Base-by-base conservation (phyloP, 2,329 filamentous ascomycete genomes). In the Mycosphaerella sp. region DNA sequence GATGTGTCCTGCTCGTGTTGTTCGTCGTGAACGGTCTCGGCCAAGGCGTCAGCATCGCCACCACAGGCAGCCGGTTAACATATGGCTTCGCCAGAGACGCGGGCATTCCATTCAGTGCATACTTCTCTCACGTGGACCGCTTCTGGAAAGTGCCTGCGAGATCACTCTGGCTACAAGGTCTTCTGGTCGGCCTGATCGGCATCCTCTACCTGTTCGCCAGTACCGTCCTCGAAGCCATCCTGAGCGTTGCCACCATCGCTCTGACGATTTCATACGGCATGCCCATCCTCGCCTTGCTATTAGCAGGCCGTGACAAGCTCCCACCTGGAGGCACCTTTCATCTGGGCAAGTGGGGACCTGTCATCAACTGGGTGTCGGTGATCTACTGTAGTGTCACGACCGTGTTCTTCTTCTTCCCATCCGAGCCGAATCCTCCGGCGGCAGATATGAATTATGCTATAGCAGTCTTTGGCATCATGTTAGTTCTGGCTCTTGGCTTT, bases 381-480 rank as follows among this genome's bases (percentile, higher is more conserved):
- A 57, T 77, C 9, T 79, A 79, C 63, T 79, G 76, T 59, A 63
- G 63, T 44, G 62, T 79, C 47, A 79, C 76, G 1, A 76, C 75
- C 0, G 69, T 79, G 21, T 79, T 79, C 63, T 79, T 79, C 70
- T 75, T 79, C 60, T 79, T 79, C 57, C 77, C 77, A 0, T 64
- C 64, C 0, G 53, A 50, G 0, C 77, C 77, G 0, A 71, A 71
- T 51, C 77, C 77, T 0, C 55, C 70, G 0, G 61, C 68, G 0
- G 64, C 66, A n/a, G 75, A 79, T 53, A 79, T 79, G 77, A 80
- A 80, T 62, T 80, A 74, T 59, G 77, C 78, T 5, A 79, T 79
- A 57, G 77, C 73, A 1, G 77, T 79, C 0, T 79, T 80, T 57
- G 77, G 75, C 1, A 70, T 79, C 17, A 78, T 79, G 76, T 55